Percentiles rank a stretch among this genome's conserved stretches.
phyloP scores from a whole-genome alignment of 2,329 filamentous ascomycete species.

The Coleophoma cylindrospora region DNA sequence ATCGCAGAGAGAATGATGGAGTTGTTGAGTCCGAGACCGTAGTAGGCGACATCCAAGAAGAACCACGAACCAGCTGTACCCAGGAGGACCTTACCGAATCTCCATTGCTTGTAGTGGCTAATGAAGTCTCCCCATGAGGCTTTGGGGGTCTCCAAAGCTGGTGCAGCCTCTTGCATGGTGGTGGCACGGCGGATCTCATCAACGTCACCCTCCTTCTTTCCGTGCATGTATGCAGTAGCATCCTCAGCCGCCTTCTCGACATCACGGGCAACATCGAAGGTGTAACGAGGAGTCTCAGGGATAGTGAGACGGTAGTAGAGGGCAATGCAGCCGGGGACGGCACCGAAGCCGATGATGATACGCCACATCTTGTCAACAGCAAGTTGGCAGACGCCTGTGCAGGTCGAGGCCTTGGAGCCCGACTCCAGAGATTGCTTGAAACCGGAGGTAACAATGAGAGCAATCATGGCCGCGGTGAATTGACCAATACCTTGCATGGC shows the following conservation, averaged over 20 bases:
- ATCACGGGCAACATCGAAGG: conserved; percentile 74
- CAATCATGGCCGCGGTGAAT: conserved; percentile 68
- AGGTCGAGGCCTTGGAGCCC: conserved; percentile 46
- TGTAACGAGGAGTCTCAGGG: conserved; percentile 83
- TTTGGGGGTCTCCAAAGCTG: conserved; percentile 59
- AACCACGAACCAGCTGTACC: conserved; percentile 85
- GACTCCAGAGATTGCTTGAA: conserved; percentile 60
- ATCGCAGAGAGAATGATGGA: conserved; percentile 66
- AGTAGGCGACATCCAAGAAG: conserved; percentile 59
- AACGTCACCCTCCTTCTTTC: conserved; percentile 54
- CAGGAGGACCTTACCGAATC: conserved; percentile 66
- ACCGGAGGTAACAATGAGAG: conserved; percentile 67
- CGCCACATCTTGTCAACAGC: conserved; percentile 88
- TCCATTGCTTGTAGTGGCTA: conserved; percentile 64
- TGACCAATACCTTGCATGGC: conserved; percentile 85
- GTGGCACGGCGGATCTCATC: conserved; percentile 62
- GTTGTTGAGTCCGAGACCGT: conserved; percentile 69
- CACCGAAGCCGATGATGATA: conserved; percentile 74
- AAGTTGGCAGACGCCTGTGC: conserved; percentile 58
- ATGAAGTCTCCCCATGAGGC: conserved; percentile 68
- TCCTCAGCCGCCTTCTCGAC: conserved; percentile 70
- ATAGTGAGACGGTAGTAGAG: conserved; percentile 83
- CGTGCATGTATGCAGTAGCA: conserved; percentile 67
- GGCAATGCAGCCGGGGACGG: conserved; percentile 73
- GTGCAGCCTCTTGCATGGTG: conserved; percentile 46